A percentile compares a stretch with the other conserved stretches of the same genome.
Evolutionary conservation across 2,329 filamentous ascomycete genomes (phyloP).

Genomic region (Hirsutella rhossiliensis): DNA sequence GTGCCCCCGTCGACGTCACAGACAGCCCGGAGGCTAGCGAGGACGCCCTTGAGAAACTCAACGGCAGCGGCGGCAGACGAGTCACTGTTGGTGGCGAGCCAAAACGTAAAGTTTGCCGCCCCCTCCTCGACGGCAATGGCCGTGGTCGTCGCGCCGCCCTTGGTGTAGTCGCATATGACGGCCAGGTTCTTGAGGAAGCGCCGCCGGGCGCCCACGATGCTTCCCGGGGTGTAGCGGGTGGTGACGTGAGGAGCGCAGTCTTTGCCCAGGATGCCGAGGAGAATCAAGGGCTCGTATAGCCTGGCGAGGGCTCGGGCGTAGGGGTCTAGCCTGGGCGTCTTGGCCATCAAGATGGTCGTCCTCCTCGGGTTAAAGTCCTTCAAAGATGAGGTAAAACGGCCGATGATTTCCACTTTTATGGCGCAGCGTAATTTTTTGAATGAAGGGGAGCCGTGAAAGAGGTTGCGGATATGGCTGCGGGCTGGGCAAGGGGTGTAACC

Average conservation of each 20-base stretch:
- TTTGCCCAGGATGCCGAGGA: slow-evolving; percentile 7
- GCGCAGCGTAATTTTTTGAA: too few species aligned
- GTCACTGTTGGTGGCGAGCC: slow-evolving; percentile 28
- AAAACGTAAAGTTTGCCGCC: slow-evolving; percentile 22
- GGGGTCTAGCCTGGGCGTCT: slow-evolving; percentile 6
- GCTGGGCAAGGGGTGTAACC: too few species aligned
- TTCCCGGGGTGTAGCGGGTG: background rate
- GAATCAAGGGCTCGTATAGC: slow-evolving; percentile 10
- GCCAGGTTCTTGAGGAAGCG: slow-evolving; percentile 27
- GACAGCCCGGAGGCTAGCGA: slow-evolving; percentile 7
- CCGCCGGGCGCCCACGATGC: slow-evolving; percentile 1
- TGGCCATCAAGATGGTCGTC: slow-evolving; percentile 2
- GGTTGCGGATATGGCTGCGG: too few species aligned
- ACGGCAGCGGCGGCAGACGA: slow-evolving; percentile 8
- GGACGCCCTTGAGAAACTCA: slow-evolving; percentile 16
- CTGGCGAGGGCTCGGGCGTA: slow-evolving; percentile 8
- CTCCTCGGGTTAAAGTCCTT: background rate
- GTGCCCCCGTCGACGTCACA: background rate
- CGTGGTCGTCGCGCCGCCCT: slow-evolving; percentile 32
- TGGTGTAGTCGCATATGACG: slow-evolving; percentile 32
- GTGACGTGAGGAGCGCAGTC: background rate
- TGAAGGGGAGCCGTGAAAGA: too few species aligned
- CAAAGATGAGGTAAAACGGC: too few species aligned
- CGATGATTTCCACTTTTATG: too few species aligned
- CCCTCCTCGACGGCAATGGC: slow-evolving; percentile 28